phyloP scores from a whole-genome alignment of 371 early-diverging fungal genomes.

The Mortierella sp. region DNA sequence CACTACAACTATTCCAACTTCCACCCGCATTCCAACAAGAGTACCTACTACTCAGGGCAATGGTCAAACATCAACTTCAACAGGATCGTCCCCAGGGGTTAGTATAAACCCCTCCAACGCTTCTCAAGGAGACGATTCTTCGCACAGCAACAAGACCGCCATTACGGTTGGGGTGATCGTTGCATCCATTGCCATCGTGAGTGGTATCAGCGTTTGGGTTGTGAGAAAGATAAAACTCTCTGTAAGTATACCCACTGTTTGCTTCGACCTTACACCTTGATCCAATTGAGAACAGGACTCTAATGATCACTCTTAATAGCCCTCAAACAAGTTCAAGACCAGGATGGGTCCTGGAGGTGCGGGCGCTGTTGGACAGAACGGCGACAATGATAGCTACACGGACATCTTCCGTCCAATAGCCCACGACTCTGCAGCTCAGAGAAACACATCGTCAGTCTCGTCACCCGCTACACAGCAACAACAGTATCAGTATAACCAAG shows the following conservation, averaged over 20 bases:
- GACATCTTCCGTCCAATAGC: conserved; percentile 26
- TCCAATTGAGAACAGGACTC: no score
- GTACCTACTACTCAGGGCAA: no score
- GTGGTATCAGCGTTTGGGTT: conserved; percentile 47
- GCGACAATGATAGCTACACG: conserved; percentile 16
- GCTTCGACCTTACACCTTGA: no score
- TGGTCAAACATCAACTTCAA: background rate
- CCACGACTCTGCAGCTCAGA: conserved; percentile 13
- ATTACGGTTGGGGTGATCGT: conserved; percentile 48
- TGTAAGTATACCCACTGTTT: conserved; percentile 33
- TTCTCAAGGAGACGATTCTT: conserved; percentile 5
- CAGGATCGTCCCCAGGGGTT: background rate
- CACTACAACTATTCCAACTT: background rate
- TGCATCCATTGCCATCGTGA: conserved; percentile 39
- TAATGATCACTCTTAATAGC: conserved; percentile 15
- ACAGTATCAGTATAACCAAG: conserved; percentile 5
- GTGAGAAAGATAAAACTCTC: conserved; percentile 55
- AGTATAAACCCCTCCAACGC: background rate
- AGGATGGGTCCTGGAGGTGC: conserved; percentile 16
- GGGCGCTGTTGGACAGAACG: conserved; percentile 2
- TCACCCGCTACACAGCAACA: background rate
- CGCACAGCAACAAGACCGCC: conserved; percentile 25
- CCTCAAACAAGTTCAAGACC: conserved; percentile 48
- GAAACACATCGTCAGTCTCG: conserved; percentile 7
- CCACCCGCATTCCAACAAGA: background rate